A percentile compares a stretch with the other conserved stretches of the same genome.
Conservation (phyloP, 129 eudicot genomes). For the Logfia minima region DNA sequence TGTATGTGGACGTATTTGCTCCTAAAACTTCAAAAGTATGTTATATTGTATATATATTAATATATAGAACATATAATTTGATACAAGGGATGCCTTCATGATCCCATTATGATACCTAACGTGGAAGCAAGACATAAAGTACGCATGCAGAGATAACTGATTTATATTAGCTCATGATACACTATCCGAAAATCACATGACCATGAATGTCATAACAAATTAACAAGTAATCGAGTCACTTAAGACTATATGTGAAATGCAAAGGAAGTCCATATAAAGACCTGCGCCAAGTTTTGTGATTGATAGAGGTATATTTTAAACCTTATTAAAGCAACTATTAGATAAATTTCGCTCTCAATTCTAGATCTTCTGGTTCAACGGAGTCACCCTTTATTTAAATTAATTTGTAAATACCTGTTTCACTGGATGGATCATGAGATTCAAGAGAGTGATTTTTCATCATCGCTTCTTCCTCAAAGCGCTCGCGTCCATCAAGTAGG, state of each 20-base stretch:
- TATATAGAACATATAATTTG: neutral
- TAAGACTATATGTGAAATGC: neutral
- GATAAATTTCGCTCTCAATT: neutral
- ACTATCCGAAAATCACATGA: neutral
- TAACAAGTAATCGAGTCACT: neutral
- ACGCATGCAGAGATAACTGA: neutral
- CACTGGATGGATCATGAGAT: slow-evolving; percentile 30
- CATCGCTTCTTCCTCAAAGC: slow-evolving; percentile 83
- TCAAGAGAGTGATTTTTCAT: slow-evolving; percentile 37
- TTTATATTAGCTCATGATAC: neutral
- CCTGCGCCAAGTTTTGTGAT: neutral
- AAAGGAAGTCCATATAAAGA: neutral
- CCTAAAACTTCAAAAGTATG: neutral
- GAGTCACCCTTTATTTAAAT: neutral
- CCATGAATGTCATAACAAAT: neutral
- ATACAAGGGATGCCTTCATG: neutral
- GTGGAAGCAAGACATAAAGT: neutral
- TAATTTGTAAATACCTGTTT: slow-evolving; percentile 43
- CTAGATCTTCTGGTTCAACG: neutral
- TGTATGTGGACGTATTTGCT: neutral
- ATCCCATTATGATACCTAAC: neutral
- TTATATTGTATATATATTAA: neutral
- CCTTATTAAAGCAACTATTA: neutral
- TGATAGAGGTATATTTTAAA: neutral
- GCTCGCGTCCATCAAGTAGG: slow-evolving; percentile 92